Base-by-base conservation (phyloP, 805 yeast genomes). In the Priceomyces fermenticarens region DNA sequence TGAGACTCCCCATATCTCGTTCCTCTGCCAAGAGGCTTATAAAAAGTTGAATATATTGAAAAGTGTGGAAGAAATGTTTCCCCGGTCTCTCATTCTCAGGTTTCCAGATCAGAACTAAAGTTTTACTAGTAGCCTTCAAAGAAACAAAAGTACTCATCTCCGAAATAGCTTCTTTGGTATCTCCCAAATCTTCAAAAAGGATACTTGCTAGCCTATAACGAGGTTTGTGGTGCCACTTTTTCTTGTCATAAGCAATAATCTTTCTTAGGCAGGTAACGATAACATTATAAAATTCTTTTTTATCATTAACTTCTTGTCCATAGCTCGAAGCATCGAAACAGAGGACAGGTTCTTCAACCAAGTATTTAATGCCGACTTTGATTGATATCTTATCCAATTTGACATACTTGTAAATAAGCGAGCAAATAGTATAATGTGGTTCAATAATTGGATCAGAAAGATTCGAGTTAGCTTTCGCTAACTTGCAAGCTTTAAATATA, bases 51-150 rank as follows among this genome's bases (percentile, higher is more conserved):
- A 87, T 76, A 55, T 93, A 91, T 40, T 81, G 78, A 47, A 71
- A 75, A 26, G 84, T 83, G 61, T 85, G 88, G 9, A 79, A 80
- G 57, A 89, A 91, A 61, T 91, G 97, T 51, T 86, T 88, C 0
- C 99, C 99, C 0, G 97, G 93, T 14, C 95, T 65, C 58, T 95
- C 99, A 51, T 72, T 60, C 36, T 89, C 96, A 0, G 97, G 95
- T 51, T 88, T 88, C 98, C 99, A 93, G 42, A 93, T 86, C 48
- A 80, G 84, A 1, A 90, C 79, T 30, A 93, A 72, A 9, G 83
- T 79, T 54, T 88, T 85, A 32, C 80, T 78, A 2, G 78, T 73
- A 0, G 88, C 71, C 49, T 81, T 86, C 36, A 88, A 59, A 6
- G 85, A 73, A 39, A 90, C 76, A 12, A 88, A 65, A 0, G 70